Conservation (phyloP, 2,329 filamentous ascomycete genomes). For the Boeremia exigua region DNA sequence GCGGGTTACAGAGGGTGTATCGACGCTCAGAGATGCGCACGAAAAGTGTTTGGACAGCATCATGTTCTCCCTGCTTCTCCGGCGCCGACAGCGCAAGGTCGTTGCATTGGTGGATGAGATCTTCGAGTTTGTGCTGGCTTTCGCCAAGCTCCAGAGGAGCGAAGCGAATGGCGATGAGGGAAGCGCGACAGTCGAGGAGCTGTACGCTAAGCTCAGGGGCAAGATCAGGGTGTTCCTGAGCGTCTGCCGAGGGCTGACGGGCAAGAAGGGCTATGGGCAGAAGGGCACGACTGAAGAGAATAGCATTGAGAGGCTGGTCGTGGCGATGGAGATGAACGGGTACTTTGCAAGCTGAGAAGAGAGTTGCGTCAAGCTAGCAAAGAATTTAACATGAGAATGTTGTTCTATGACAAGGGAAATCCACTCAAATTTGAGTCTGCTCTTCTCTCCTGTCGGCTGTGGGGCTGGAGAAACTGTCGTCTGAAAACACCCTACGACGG, state of each 20-base stretch:
- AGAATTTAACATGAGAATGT: not conserved
- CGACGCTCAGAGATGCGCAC: conserved; percentile 71
- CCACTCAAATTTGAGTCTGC: too few species aligned
- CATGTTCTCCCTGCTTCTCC: conserved; percentile 73
- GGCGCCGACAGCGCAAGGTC: conserved; percentile 76
- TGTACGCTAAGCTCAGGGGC: conserved; percentile 72
- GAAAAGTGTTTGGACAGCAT: conserved; percentile 77
- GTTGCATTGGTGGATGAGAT: conserved; percentile 77
- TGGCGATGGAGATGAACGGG: conserved; percentile 73
- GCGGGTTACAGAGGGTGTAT: conserved; percentile 63
- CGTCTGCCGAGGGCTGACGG: conserved; percentile 71
- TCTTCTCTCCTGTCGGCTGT: too few species aligned
- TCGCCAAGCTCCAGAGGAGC: conserved; percentile 52
- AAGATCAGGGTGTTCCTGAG: conserved; percentile 77
- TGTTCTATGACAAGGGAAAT: not conserved
- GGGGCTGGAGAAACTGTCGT: too few species aligned
- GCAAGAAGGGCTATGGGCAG: conserved; percentile 58
- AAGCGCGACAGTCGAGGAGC: conserved; percentile 42
- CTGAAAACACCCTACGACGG: too few species aligned
- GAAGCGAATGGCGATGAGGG: not conserved
- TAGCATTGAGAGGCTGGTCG: conserved; percentile 70
- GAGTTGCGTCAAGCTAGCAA: not conserved
- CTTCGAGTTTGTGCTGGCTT: conserved; percentile 73
- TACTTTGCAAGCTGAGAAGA: conserved; percentile 58
- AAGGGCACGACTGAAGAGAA: conserved; percentile 56